Evolutionary conservation across 768 basidiomycete genomes (phyloP), one percentile per base, ranked within the genome.

Genomic region (Podaxis rugospora): DNA sequence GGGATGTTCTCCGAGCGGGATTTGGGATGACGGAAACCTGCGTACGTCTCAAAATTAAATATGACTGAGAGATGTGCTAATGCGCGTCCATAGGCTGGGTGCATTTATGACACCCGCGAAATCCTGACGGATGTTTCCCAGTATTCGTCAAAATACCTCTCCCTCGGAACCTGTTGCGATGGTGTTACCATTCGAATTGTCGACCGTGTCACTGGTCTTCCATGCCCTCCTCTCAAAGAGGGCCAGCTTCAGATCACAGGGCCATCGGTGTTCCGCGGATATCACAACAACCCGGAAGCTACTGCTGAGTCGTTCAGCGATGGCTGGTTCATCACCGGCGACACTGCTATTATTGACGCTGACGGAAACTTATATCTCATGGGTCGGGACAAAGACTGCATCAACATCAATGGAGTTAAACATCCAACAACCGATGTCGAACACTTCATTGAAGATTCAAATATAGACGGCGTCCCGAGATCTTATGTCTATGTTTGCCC

Each of bases 11-110:
- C n/a, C 57, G 57, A 14, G 57, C 57, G n/a, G 57, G 57, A 21
- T 58, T 58, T 25, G 57, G 57, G 4, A 58, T 58, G 57, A 58
- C 57, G 36, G 57, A 58, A 16, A 58, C 57, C n/a, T 50, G 57
- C n/a, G 57, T 58, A 40, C 6, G 57, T 58, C 16, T 23, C n/a
- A 18, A 39, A 35, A 39, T 49, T 3, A 7, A 7, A 1, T 25
- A 4, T 14, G 4, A 18, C 5, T 47, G 37, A 21, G 14, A 21
- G 27, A 37, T 18, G 57, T 13, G 47, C 42, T 44, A 4, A 44
- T 18, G 14, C n/a, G 14, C 3, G 11, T 42, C 37, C n/a, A 23
- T n/a, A 58, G 57, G 57, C 57, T 5, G 57, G 57, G 3, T 58
- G 57, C 36, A 58, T 58, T 14, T 58, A 58, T 51, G 57, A 58